Percentiles rank a stretch among this genome's conserved stretches.
Conservation (phyloP, 768 basidiomycete genomes). For the Collybiopsis luxurians region DNA sequence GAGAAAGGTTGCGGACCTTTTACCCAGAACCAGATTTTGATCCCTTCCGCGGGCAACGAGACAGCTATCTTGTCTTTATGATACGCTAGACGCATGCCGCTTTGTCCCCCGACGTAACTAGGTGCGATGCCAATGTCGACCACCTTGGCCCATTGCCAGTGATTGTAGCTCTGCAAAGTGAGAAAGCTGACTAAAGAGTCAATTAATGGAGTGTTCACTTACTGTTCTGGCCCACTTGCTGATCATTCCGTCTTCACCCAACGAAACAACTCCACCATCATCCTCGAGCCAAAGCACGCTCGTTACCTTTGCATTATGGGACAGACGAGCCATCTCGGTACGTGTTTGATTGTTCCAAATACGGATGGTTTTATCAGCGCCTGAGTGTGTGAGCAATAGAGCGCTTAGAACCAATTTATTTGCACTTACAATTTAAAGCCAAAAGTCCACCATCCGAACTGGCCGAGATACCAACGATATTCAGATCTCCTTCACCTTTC, state of each 20-base stretch:
- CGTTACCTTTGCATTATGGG: conserved; percentile 47
- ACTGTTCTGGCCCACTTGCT: conserved; percentile 60
- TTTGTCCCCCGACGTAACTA: conserved; percentile 28
- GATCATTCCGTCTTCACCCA: conserved; percentile 55
- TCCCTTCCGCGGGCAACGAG: conserved; percentile 54
- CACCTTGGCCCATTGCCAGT: conserved; percentile 58
- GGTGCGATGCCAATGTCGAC: conserved; percentile 44
- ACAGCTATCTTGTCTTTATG: conserved; percentile 58
- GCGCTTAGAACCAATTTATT: not conserved
- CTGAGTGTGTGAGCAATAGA: conserved; percentile 23
- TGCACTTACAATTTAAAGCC: conserved; percentile 55
- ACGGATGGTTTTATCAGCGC: conserved; percentile 58
- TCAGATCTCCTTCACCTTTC: conserved; percentile 44
- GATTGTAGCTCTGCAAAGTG: conserved; percentile 36
- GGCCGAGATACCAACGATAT: conserved; percentile 47
- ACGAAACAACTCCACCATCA: conserved; percentile 53
- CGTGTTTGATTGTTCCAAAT: conserved; percentile 53
- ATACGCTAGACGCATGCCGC: conserved; percentile 50
- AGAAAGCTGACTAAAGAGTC: conserved; percentile 3
- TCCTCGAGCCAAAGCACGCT: conserved; percentile 59
- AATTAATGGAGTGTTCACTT: conserved; percentile 19
- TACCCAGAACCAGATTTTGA: conserved; percentile 63
- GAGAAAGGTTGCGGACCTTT: too few species aligned
- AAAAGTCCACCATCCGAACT: conserved; percentile 53
- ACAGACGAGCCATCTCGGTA: conserved; percentile 54